Percentiles rank a stretch among this genome's conserved stretches.
phyloP scores from a whole-genome alignment of 2,329 filamentous ascomycete species.

The Ploettnerulaceae sp. region DNA sequence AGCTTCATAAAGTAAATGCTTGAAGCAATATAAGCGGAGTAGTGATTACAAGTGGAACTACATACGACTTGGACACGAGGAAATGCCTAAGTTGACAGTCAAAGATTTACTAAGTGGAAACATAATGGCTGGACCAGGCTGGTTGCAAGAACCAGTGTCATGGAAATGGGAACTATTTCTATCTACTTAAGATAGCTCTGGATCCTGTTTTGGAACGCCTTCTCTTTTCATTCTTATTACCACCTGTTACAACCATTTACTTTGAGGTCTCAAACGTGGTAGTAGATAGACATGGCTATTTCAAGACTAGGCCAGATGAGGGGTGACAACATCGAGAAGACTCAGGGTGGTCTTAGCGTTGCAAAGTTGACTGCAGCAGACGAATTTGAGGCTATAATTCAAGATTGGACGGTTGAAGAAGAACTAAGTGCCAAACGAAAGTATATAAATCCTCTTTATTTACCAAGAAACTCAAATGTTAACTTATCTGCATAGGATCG shows the following conservation, averaged over 20 bases:
- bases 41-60: too few relatives aligned
- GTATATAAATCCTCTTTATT: not conserved
- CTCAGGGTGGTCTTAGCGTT: not conserved
- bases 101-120: too few relatives aligned
- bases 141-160: too few relatives aligned
- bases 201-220: too few relatives aligned
- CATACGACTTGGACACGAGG: too few relatives aligned
- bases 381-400: not conserved
- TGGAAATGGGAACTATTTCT: too few relatives aligned
- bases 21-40: too few relatives aligned
- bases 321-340: not conserved
- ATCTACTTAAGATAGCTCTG: too few relatives aligned
- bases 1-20: too few relatives aligned
- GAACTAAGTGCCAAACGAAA: conserved; percentile 1
- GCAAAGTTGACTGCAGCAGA: not conserved
- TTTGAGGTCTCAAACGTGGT: not conserved
- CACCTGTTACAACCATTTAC: not conserved
- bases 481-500: not conserved
- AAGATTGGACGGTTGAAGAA: conserved; percentile 4
- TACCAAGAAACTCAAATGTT: not conserved
- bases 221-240: not conserved
- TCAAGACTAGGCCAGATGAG: not conserved
- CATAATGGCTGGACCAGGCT: too few relatives aligned
- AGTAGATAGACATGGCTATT: not conserved
- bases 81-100: too few relatives aligned